phyloP scores from a whole-genome alignment of 1,284 basidiomycete genomes.

The Hypsizygus ulmarius region DNA sequence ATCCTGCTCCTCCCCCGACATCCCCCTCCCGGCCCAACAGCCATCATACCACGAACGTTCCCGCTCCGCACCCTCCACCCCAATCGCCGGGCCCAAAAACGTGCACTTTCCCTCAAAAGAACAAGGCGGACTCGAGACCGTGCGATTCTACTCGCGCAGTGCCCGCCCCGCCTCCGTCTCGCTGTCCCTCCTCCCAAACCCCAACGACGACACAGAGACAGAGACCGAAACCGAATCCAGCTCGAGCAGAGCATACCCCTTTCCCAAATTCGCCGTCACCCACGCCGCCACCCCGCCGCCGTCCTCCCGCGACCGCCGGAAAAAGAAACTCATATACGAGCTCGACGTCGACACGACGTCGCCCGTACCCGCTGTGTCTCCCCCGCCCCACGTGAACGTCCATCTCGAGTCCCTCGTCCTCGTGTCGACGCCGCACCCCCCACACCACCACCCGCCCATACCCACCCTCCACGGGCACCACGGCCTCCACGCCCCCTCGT shows the following conservation, averaged over 20 bases:
- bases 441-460: slow-evolving; percentile 30
- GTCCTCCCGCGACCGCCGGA: neutral
- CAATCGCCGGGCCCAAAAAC: slow-evolving; percentile 60
- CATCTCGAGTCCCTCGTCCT: slow-evolving; percentile 50
- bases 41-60: slow-evolving; percentile 34
- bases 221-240: slow-evolving; percentile 43
- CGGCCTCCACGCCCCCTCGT: slow-evolving; percentile 21
- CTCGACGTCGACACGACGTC: slow-evolving; percentile 43
- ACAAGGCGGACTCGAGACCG: slow-evolving; percentile 72
- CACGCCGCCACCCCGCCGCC: neutral
- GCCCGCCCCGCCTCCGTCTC: slow-evolving; percentile 65
- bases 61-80: slow-evolving; percentile 71
- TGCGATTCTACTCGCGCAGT: slow-evolving; percentile 79
- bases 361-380: slow-evolving; percentile 37
- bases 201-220: slow-evolving; percentile 78
- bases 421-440: slow-evolving; percentile 44
- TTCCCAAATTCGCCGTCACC: slow-evolving; percentile 17
- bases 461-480: slow-evolving; percentile 27
- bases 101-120: slow-evolving; percentile 82
- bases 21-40: slow-evolving; percentile 31
- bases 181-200: slow-evolving; percentile 23
- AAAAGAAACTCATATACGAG: slow-evolving; percentile 31
- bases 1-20: slow-evolving; percentile 53
- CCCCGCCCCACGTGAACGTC: slow-evolving; percentile 37
- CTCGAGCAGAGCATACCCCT: slow-evolving; percentile 8